Percentiles rank a stretch among this genome's conserved stretches.
phyloP scores from a whole-genome alignment of 108 stramenopile genomes.

The Fragilaria radians region DNA sequence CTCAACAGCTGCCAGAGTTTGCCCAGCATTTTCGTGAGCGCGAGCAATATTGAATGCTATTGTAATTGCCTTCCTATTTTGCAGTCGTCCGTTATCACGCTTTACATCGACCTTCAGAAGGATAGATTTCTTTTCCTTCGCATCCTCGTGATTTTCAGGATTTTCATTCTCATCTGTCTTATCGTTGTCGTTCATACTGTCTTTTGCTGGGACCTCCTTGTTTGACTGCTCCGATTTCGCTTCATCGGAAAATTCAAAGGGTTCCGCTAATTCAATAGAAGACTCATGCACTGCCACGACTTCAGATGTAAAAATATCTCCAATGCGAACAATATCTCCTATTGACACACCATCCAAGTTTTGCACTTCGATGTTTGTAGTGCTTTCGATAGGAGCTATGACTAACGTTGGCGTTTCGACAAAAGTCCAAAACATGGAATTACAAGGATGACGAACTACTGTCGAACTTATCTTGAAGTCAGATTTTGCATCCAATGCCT shows the following conservation, averaged over 20 bases:
- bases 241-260: not conserved
- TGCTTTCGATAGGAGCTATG: not conserved
- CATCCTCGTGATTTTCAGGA: not conserved
- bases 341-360: not conserved
- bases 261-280: slow-evolving; percentile 13
- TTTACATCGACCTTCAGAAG: slow-evolving; percentile 36
- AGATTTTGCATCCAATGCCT: slow-evolving; percentile 32
- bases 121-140: no score
- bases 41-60: slow-evolving; percentile 84
- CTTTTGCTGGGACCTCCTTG: slow-evolving; percentile 20
- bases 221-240: slow-evolving; percentile 23
- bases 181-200: slow-evolving; percentile 13
- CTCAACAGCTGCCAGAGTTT: slow-evolving; percentile 70
- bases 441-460: slow-evolving; percentile 44
- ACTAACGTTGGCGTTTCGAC: slow-evolving; percentile 13
- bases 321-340: not conserved
- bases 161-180: slow-evolving; percentile 3
- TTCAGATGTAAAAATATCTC: not conserved
- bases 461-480: slow-evolving; percentile 19
- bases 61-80: slow-evolving; percentile 51
- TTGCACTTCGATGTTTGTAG: no score
- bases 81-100: slow-evolving; percentile 53
- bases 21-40: slow-evolving; percentile 67
- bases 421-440: slow-evolving; percentile 63
- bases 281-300: not conserved